These are phyloP conservation scores for Backusella morwellensis DNA, from an alignment of 192 early-diverging fungal genomes.

Conservation along the genomic window DNA sequence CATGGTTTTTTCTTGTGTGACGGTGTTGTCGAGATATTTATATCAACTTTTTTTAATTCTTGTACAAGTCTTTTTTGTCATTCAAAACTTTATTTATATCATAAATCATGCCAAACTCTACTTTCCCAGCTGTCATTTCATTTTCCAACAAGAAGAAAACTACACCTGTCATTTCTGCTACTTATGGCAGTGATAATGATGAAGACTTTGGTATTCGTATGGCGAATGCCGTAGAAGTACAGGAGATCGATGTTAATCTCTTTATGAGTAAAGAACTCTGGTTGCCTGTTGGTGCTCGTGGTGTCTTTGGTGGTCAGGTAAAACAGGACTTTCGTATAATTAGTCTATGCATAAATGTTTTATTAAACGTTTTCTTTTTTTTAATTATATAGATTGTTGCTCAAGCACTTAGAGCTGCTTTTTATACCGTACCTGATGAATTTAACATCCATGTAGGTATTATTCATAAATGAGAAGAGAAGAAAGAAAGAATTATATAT, in stretches of 20 bases:
- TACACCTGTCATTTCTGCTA: not conserved
- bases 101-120: not conserved
- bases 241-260: conserved; percentile 69
- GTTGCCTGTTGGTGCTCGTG: conserved; percentile 76
- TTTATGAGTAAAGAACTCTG: conserved; percentile 77
- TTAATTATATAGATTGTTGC: conserved; percentile 30
- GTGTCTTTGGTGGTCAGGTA: conserved; percentile 78
- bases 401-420: conserved; percentile 74
- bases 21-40: not conserved
- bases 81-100: not conserved
- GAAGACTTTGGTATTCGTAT: conserved; percentile 14
- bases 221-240: conserved; percentile 40
- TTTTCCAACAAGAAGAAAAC: not conserved
- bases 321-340: not conserved
- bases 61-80: not conserved
- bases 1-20: not conserved
- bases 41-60: not conserved
- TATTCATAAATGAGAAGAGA: not conserved
- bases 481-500: not conserved
- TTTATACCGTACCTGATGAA: conserved; percentile 63
- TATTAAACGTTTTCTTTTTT: not conserved
- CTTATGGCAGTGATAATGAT: not conserved
- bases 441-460: conserved; percentile 56
- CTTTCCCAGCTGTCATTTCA: not conserved
- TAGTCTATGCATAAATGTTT: not conserved